Conservation (phyloP, 441 rosid genomes). For the Theobroma grandiflorum region DNA sequence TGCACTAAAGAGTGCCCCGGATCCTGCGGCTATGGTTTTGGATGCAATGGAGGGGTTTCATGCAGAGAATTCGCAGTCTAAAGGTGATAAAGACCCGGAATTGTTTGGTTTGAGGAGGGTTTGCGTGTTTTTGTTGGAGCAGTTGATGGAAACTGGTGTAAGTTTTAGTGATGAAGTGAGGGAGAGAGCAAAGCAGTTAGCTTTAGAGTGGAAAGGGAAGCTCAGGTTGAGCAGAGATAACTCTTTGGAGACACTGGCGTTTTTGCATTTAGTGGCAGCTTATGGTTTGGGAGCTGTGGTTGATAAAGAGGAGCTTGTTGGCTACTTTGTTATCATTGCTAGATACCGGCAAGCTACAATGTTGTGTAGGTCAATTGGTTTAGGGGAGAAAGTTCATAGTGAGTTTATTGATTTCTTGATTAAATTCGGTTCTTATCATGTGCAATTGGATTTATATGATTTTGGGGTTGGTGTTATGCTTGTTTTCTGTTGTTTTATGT, state of each 20-base stretch:
- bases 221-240: slow-evolving; percentile 37
- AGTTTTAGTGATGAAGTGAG: slow-evolving; percentile 48
- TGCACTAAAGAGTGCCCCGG: slow-evolving; percentile 48
- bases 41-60: slow-evolving; percentile 74
- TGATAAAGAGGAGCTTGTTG: slow-evolving; percentile 52
- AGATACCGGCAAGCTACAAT: slow-evolving; percentile 45
- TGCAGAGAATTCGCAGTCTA: slow-evolving; percentile 13
- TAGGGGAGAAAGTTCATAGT: slow-evolving; percentile 57
- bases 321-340: slow-evolving; percentile 48
- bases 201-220: slow-evolving; percentile 63
- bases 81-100: slow-evolving; percentile 36
- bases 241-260: slow-evolving; percentile 56
- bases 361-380: slow-evolving; percentile 54
- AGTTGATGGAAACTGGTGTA: slow-evolving; percentile 45
- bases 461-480: background rate
- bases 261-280: slow-evolving; percentile 64
- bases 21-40: slow-evolving; percentile 59
- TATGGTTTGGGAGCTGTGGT: slow-evolving; percentile 57
- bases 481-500: slow-evolving; percentile 1
- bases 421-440: slow-evolving; percentile 9
- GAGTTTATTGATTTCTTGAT: slow-evolving; percentile 28
- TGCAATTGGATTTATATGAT: background rate
- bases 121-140: slow-evolving; percentile 65
- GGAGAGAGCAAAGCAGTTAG: slow-evolving; percentile 67
- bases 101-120: slow-evolving; percentile 44